Conservation (phyloP, 768 basidiomycete genomes). For the Kwoniella dejecticola region DNA sequence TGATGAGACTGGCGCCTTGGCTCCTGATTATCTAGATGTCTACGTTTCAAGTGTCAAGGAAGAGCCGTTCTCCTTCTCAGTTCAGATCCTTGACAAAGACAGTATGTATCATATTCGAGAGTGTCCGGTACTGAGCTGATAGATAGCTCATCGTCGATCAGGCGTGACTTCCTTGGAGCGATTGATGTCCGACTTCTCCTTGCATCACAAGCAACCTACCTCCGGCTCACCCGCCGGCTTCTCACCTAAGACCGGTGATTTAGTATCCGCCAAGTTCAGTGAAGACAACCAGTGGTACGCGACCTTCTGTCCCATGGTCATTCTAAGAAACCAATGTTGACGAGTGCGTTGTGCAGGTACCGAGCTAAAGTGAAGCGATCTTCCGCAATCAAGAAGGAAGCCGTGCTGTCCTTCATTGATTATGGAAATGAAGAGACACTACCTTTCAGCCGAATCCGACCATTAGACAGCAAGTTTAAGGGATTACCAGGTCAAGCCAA, state of each 20-base stretch:
- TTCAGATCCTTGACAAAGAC: constrained; percentile 89
- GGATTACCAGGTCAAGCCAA: constrained; percentile 88
- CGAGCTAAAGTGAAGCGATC: constrained; percentile 84
- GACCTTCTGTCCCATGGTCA: no score
- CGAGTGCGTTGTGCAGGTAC: constrained; percentile 63
- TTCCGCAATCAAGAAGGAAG: constrained; percentile 89
- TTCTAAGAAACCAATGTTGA: no score
- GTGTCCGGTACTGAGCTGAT: no score
- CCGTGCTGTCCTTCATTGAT: constrained; percentile 86
- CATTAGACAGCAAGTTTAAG: constrained; percentile 87
- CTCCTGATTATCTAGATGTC: constrained; percentile 85
- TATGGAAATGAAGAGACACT: constrained; percentile 88
- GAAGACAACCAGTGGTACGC: constrained; percentile 72
- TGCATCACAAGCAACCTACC: constrained; percentile 73
- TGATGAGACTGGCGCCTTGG: constrained; percentile 59
- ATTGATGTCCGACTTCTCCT: constrained; percentile 89
- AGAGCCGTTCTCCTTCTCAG: constrained; percentile 73
- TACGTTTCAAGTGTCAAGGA: constrained; percentile 86
- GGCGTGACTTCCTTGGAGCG: constrained; percentile 89
- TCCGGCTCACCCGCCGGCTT: constrained; percentile 66
- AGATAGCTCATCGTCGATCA: constrained; percentile 53
- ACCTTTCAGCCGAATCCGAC: constrained; percentile 73
- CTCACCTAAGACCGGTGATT: constrained; percentile 77
- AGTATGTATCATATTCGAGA: no score
- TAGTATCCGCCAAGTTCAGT: constrained; percentile 92